Conservation (phyloP, 805 yeast species). For the Candida schatavii region DNA sequence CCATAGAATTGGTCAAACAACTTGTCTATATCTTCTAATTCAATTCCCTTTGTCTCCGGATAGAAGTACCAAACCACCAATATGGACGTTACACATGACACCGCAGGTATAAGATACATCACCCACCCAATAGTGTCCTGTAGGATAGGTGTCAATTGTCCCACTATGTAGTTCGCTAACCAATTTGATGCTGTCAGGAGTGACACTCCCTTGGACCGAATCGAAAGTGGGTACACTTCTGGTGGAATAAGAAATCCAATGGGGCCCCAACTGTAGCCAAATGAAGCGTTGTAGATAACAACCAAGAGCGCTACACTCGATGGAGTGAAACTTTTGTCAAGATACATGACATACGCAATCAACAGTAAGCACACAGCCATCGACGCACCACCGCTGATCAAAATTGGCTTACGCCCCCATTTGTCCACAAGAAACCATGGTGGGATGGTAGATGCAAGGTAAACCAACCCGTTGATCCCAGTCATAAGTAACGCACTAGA, state of each 20-base stretch:
- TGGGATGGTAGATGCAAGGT: constrained; percentile 38
- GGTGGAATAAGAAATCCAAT: constrained; percentile 44
- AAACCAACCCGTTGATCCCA: constrained; percentile 40
- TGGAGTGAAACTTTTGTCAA: constrained; percentile 33
- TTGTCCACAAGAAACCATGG: constrained; percentile 46
- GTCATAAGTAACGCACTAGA: constrained; percentile 43
- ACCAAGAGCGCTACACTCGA: constrained; percentile 39
- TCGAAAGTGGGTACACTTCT: constrained; percentile 42
- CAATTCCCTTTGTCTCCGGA: constrained; percentile 46
- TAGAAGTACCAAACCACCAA: constrained; percentile 32
- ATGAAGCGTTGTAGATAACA: constrained; percentile 40
- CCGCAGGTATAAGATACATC: constrained; percentile 40
- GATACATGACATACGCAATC: constrained; percentile 33
- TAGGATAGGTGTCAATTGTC: constrained; percentile 42
- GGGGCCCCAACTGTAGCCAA: constrained; percentile 48
- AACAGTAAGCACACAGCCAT: constrained; percentile 37
- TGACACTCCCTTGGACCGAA: constrained; percentile 43
- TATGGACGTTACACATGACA: constrained; percentile 34
- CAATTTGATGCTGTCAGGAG: constrained; percentile 45
- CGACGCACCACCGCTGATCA: constrained; percentile 37
- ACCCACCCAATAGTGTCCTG: constrained; percentile 40
- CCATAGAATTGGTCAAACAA: constrained; percentile 34
- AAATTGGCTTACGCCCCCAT: constrained; percentile 46
- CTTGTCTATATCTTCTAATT: constrained; percentile 40
- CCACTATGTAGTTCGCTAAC: constrained; percentile 45